Percentiles rank a stretch among this genome's conserved stretches.
Conservation (phyloP, 2,329 filamentous ascomycete genomes). For the Helotiales sp. region DNA sequence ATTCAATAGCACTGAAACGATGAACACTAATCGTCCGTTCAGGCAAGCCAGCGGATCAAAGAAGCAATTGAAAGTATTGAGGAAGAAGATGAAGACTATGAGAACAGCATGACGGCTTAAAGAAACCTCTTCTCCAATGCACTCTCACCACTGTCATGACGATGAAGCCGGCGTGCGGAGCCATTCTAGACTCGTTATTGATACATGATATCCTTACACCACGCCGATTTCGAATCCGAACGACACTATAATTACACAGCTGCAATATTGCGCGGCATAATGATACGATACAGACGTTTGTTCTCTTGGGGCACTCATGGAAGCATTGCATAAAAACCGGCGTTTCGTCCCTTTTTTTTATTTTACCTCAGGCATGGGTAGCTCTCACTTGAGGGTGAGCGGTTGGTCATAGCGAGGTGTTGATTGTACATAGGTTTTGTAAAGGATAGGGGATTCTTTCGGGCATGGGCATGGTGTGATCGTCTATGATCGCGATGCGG, state of each 20-base stretch:
- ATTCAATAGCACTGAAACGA: not conserved
- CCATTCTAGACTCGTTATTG: not conserved
- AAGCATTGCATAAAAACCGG: slow-evolving; percentile 4
- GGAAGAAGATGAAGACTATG: slow-evolving; percentile 62
- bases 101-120: slow-evolving; percentile 29
- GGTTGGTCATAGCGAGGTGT: slow-evolving; percentile 4
- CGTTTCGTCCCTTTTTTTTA: not conserved
- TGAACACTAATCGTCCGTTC: slow-evolving; percentile 20
- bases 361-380: no score
- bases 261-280: slow-evolving; percentile 12
- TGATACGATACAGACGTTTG: slow-evolving; percentile 15
- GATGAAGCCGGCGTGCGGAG: not conserved
- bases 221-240: not conserved
- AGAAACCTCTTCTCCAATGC: not conserved
- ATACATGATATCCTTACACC: not conserved
- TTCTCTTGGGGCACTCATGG: not conserved
- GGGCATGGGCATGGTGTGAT: not conserved
- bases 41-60: slow-evolving; percentile 94
- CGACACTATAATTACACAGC: slow-evolving; percentile 12
- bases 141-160: not conserved
- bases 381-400: no score
- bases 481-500: not conserved
- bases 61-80: slow-evolving; percentile 92
- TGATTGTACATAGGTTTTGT: not conserved
- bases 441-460: not conserved